Base-by-base conservation (phyloP, 2,329 filamentous ascomycete genomes). In the Aspergillus fijiensis region DNA sequence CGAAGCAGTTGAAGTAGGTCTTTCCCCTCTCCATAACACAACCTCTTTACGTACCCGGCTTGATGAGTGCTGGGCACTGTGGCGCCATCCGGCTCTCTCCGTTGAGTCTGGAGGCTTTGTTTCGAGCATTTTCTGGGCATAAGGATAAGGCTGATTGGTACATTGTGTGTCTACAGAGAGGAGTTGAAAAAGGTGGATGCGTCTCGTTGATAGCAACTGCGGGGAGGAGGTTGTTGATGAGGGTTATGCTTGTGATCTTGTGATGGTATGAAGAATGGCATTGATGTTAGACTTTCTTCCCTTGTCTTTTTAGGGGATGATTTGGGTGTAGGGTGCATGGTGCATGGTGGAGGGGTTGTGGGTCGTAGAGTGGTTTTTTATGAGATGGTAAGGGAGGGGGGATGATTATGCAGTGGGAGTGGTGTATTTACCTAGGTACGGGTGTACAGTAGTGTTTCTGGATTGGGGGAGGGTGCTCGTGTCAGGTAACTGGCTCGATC, bases 181-280 rank as follows among this genome's bases (percentile, higher is more conserved):
- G 94, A 98, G 77, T 81, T 97, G 66, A 96, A 96, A 84, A 97
- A 96, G 81, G 91, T 97, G 72, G 91, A 95, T 76, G 85, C 87
- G 47, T 83, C 86, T 63, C 91, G 90, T 81, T 85, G 27, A 29
- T 29, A 9, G 7, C 7, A 9, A 29, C 27, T 29, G 2, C 5
- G 7, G 7, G 7, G 9, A 29, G 7, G 7, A 29, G 10, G 27
- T 9, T 29, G 27, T 7, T 29, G 85, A 83, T 80, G 39, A 42
- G 39, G 39, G 16, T 45, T 45, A 5, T 5, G 3, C 9, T 10
- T 5, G 39, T 3, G 4, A 12, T 35, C 10, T 9, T 45, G 39
- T 45, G 16, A 16, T 35, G 14, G 19, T n/a, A 45, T 19, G 39
- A 45, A 45, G 39, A 45, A 45, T 45, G 16, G 9, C 2, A 45